Conservation (phyloP, 768 basidiomycete species). For the Auricularia auricula-judae region DNA sequence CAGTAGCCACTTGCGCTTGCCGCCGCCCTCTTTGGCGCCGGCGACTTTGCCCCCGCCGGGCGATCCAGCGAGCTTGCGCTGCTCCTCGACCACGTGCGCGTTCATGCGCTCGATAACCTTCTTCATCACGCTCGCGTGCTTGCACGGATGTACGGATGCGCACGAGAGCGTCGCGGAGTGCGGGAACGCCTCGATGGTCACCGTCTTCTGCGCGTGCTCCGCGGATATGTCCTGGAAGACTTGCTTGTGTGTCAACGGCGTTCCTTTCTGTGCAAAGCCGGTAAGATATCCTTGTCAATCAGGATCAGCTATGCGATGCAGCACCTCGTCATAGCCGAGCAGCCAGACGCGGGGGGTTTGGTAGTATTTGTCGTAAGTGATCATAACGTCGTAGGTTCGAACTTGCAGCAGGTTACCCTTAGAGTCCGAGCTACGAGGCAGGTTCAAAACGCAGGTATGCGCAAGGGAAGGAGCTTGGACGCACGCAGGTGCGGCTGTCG, state of each 20-base stretch:
- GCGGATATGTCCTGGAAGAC: conserved; percentile 97
- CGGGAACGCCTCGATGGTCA: conserved; percentile 98
- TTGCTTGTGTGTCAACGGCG: conserved; percentile 75
- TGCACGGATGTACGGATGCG: conserved; percentile 96
- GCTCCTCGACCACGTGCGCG: conserved; percentile 70
- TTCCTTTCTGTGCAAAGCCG: conserved; percentile 53
- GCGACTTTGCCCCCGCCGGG: conserved; percentile 20
- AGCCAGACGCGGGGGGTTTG: conserved; percentile 98
- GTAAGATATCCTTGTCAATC: neutral
- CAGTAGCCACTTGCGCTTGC: conserved; percentile 72
- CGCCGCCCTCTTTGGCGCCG: conserved; percentile 28
- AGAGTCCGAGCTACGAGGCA: conserved; percentile 13
- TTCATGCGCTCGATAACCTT: conserved; percentile 99
- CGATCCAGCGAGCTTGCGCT: conserved; percentile 34
- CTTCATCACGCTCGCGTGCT: conserved; percentile 98
- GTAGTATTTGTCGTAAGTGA: conserved; percentile 99
- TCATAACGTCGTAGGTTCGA: conserved; percentile 98
- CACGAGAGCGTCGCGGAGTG: conserved; percentile 76
- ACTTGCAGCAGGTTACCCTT: conserved; percentile 87
- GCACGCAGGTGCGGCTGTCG: conserved; percentile 27
- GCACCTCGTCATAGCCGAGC: conserved; percentile 91
- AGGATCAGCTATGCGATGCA: neutral
- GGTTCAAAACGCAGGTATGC: too few relatives aligned
- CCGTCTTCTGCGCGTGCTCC: conserved; percentile 96
- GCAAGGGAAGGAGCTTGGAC: neutral